Base-by-base conservation (phyloP, 2,329 filamentous ascomycete species). In the Epichloe typhina region DNA sequence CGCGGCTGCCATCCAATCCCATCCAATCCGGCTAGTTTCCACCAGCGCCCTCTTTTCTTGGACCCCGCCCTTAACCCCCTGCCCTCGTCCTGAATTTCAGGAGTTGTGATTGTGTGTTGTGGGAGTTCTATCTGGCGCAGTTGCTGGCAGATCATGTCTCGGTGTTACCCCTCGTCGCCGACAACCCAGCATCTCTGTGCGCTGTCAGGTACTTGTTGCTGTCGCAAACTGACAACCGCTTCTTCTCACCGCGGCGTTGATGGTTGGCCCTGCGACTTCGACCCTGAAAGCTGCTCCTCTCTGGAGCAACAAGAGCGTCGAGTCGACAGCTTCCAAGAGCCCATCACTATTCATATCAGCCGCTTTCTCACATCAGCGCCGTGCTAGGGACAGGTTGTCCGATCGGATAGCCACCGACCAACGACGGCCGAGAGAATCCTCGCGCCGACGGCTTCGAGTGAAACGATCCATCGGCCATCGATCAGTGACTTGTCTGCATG, bases 101-200 rank as follows among this genome's bases (percentile, higher is more conserved):
- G 50, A 52, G 41, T 45, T 36, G 39, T 8, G 47, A 40, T 48
- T 40, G 40, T 36, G 26, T 17, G 38, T 31, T 7, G 36, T 40
- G 37, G 23, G 26, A 9, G 33, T 48, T 31, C 39, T 35, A n/a
- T 45, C 31, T 46, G 31, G 47, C 45, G 38, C 38, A 49, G 35
- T 38, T 35, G 40, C 42, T 48, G 63, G 62, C 61, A 64, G 63
- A 64, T 64, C 64, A 69, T 70, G 69, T 69, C 66, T 70, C 63
- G 59, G 61, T 60, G 49, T 21, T 59, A 49, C 49, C 53, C 50
- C 52, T 55, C 52, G 53, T 47, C 40, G 37, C 46, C 40, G 37
- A 17, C 40, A 39, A 44, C 13, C 17, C 40, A 9, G 37, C 37
- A 35, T 38, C 43, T 33, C 37, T 23, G 33, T 36, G 19, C 23